These are phyloP conservation scores for Rhizopus delemar DNA, from an alignment of 371 early-diverging fungal genomes.

Conservation along the genomic window DNA sequence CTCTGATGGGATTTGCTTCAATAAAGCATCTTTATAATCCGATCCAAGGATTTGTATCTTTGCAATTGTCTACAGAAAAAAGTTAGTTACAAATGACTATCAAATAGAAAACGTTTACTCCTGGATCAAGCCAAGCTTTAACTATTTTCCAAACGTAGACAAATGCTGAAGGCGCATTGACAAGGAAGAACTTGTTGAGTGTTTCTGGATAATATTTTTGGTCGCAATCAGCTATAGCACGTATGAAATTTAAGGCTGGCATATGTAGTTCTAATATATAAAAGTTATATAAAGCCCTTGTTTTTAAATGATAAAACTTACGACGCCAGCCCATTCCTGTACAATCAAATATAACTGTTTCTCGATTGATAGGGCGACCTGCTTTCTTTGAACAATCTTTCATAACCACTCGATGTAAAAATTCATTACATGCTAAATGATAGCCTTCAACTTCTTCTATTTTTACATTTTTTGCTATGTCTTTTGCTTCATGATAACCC, in stretches of 20 bases:
- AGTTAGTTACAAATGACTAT: too few species aligned
- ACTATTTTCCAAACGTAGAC: constrained; percentile 80
- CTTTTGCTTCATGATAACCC: constrained; percentile 76
- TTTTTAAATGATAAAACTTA: constrained; percentile 33
- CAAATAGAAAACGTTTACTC: constrained; percentile 29
- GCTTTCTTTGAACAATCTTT: constrained; percentile 69
- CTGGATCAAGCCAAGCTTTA: constrained; percentile 83
- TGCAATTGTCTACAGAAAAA: constrained; percentile 54
- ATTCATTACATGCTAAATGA: constrained; percentile 80
- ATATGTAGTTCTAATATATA: constrained; percentile 64
- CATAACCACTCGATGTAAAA: constrained; percentile 70
- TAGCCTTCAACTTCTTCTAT: constrained; percentile 68
- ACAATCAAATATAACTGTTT: constrained; percentile 84
- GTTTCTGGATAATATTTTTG: constrained; percentile 86
- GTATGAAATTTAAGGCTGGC: constrained; percentile 74
- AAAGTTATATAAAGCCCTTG: constrained; percentile 18
- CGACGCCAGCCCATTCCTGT: constrained; percentile 77
- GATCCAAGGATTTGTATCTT: constrained; percentile 80
- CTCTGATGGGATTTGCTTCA: constrained; percentile 74
- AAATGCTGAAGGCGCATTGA: constrained; percentile 83
- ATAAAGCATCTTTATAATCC: constrained; percentile 63
- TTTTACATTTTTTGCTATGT: constrained; percentile 65
- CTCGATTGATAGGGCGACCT: constrained; percentile 68
- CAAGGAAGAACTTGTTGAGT: constrained; percentile 73
- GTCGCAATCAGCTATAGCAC: constrained; percentile 76